phyloP scores from a whole-genome alignment of 108 stramenopile species.

The Skeletonema costatum region DNA sequence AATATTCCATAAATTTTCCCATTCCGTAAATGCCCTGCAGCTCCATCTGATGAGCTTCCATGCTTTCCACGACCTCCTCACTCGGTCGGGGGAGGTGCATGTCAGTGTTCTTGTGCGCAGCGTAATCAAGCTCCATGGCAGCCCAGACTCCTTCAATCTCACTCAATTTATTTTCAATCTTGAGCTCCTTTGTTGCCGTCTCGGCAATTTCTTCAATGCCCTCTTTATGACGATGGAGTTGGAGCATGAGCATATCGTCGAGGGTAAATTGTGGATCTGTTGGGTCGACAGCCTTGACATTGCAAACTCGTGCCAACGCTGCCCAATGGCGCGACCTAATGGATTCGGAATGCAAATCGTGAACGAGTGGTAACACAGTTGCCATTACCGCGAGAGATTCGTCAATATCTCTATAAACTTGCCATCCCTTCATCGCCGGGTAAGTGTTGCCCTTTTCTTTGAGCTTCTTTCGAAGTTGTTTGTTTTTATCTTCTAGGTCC shows the following conservation, averaged over 20 bases:
- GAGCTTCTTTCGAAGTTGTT: constrained; percentile 79
- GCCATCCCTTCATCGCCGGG: constrained; percentile 79
- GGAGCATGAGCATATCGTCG: constrained; percentile 74
- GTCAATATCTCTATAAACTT: constrained; percentile 83
- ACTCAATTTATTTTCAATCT: constrained; percentile 87
- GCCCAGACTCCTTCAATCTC: constrained; percentile 82
- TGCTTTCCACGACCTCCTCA: constrained; percentile 84
- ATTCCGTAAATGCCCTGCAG: constrained; percentile 89
- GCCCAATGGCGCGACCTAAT: constrained; percentile 88
- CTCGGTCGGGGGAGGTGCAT: constrained; percentile 77
- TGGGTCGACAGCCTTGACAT: constrained; percentile 75
- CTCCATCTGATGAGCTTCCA: constrained; percentile 92
- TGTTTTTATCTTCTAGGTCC: constrained; percentile 79
- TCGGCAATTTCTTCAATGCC: constrained; percentile 87
- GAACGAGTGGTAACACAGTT: constrained; percentile 79
- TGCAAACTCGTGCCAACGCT: constrained; percentile 76
- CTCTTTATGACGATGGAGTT: constrained; percentile 77
- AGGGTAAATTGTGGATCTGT: constrained; percentile 57
- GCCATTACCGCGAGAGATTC: constrained; percentile 84
- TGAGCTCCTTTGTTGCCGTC: constrained; percentile 88
- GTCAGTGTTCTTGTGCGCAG: constrained; percentile 82
- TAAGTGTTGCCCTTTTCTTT: constrained; percentile 68
- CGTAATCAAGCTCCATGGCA: constrained; percentile 74
- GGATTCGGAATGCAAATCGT: constrained; percentile 79
- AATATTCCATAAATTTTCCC: constrained; percentile 93